These are phyloP conservation scores for Cyberlindnera maritima DNA, from an alignment of 805 yeast species.

Conservation along the genomic window DNA sequence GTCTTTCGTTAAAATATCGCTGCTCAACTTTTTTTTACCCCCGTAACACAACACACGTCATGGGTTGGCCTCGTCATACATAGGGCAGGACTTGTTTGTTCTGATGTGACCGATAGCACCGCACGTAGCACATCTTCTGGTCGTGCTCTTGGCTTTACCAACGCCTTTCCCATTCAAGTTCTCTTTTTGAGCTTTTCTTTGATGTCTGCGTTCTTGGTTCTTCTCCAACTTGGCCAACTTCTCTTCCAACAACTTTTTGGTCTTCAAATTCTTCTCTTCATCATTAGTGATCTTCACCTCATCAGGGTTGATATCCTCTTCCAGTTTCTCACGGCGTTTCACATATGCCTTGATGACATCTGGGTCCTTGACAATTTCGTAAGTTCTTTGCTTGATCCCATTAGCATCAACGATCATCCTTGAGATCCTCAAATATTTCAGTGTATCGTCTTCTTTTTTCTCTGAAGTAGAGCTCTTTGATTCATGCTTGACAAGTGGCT, in stretches of 20 bases:
- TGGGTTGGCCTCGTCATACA: slow-evolving; percentile 54
- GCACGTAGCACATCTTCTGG: slow-evolving; percentile 89
- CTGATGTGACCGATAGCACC: slow-evolving; percentile 94
- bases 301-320: slow-evolving; percentile 69
- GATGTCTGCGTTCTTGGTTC: slow-evolving; percentile 63
- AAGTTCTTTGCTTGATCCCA: slow-evolving; percentile 78
- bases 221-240: slow-evolving; percentile 81
- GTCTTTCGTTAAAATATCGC: background rate
- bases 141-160: slow-evolving; percentile 39
- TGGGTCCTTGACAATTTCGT: slow-evolving; percentile 79
- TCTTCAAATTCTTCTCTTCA: slow-evolving; percentile 75
- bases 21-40: background rate
- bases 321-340: slow-evolving; percentile 57
- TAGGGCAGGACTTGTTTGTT: slow-evolving; percentile 86
- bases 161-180: slow-evolving; percentile 25
- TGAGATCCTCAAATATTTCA: slow-evolving; percentile 58
- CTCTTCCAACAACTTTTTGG: slow-evolving; percentile 74
- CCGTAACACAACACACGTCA: too few species aligned
- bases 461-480: slow-evolving; percentile 26
- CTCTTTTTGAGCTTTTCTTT: slow-evolving; percentile 51
- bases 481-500: slow-evolving; percentile 23
- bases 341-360: slow-evolving; percentile 84
- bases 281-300: slow-evolving; percentile 77
- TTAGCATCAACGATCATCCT: slow-evolving; percentile 80
- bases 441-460: background rate